These are phyloP conservation scores for Pseudofabraea citricarpa DNA, from an alignment of 2,329 filamentous ascomycete species.

Conservation along the genomic window DNA sequence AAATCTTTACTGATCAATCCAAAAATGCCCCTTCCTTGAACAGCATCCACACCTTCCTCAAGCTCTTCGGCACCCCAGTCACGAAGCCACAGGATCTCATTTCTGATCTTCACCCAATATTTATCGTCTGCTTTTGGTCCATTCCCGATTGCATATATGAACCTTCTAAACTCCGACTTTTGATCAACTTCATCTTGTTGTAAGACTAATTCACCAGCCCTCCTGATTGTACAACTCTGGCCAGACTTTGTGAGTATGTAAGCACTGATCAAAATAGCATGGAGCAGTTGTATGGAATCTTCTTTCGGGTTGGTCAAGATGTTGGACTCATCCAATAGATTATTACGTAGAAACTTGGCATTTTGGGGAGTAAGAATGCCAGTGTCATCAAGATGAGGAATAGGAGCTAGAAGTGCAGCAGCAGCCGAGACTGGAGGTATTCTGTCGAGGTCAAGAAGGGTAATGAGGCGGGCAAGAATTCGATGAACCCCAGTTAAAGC, in stretches of 20 bases:
- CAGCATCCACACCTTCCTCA: constrained; percentile 26
- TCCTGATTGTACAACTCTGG: constrained; percentile 42
- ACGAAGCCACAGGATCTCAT: constrained; percentile 68
- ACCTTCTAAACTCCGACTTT: constrained; percentile 47
- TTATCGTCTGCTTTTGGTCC: constrained; percentile 53
- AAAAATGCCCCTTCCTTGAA: constrained; percentile 43
- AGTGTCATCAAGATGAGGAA: constrained; percentile 26
- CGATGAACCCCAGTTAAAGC: constrained; percentile 56
- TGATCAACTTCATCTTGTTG: constrained; percentile 62
- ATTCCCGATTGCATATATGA: constrained; percentile 34
- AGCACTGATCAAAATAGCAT: constrained; percentile 58
- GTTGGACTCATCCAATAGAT: constrained; percentile 56
- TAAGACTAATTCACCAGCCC: constrained; percentile 59
- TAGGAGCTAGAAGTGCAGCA: constrained; percentile 40
- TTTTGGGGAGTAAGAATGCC: constrained; percentile 35
- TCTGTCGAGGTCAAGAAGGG: constrained; percentile 55
- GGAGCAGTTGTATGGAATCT: constrained; percentile 52
- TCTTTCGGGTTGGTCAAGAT: constrained; percentile 57
- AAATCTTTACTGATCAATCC: constrained; percentile 54
- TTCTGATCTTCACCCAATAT: constrained; percentile 57
- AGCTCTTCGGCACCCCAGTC: constrained; percentile 58
- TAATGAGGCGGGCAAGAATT: constrained; percentile 54
- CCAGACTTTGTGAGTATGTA: constrained; percentile 49
- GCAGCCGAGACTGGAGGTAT: constrained; percentile 46
- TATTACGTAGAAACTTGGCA: constrained; percentile 41